Base-by-base conservation (phyloP, 768 basidiomycete genomes). In the Pleurotus giganteus region DNA sequence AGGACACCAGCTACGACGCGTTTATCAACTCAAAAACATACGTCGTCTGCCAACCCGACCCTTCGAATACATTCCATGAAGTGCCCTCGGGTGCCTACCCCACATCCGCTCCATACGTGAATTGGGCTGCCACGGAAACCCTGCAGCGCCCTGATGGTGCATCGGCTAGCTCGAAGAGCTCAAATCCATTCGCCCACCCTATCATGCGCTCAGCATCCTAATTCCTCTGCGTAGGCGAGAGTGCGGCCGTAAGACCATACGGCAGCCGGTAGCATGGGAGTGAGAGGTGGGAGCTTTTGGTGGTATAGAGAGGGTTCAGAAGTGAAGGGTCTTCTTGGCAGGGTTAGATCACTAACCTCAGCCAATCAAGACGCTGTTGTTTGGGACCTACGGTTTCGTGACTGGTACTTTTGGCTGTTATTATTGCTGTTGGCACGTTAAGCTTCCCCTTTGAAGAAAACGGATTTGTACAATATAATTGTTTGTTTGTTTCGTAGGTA, bases 21-120 rank as follows among this genome's bases (percentile, higher is more conserved):
- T 65, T 73, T 32, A 66, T 71, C 31, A 83, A 81, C 29, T 75
- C 77, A 27, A 83, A 77, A 55, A 85, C 84, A 29, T 86, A 89
- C 62, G 85, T 89, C 58, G 88, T 89, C 58, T 88, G 85, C 28
- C 77, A 86, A 65, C 88, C 88, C 34, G 85, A 89, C 69, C 76
- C 80, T 29, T 72, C 81, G 54, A 66, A 83, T 53, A 78, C 75
- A 39, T 80, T 81, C 28, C 88, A 88, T 61, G 72, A 79, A 60
- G 86, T 90, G n/a, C 88, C 88, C 1, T 80, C 82, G 9, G 88
- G 88, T 60, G 88, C 86, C 4, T 84, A 83, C 66, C 76, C 80
- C 37, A 73, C 74, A 27, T 77, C 79, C 19, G 66, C 74, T 1
- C 72, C 83, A 15, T 79, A 74, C 58, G 67, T 73, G 53, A 73